phyloP scores from a whole-genome alignment of 2,329 filamentous ascomycete genomes.

The Colletotrichum sublineola region DNA sequence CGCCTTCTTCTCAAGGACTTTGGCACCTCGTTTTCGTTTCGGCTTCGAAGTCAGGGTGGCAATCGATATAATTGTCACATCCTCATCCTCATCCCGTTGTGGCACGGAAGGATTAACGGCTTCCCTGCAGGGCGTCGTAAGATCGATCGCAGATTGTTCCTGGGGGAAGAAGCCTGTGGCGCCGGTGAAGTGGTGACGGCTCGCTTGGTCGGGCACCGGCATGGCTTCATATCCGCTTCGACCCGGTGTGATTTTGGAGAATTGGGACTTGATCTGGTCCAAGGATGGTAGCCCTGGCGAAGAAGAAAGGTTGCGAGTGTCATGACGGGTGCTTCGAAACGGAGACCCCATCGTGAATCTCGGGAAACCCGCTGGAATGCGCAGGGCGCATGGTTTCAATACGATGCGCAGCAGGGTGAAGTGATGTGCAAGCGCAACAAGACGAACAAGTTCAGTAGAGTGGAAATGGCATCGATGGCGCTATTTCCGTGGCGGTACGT shows the following conservation, averaged over 20 bases:
- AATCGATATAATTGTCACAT: constrained; percentile 31
- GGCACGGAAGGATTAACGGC: constrained; percentile 14
- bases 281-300: constrained; percentile 70
- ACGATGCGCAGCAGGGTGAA: constrained; percentile 49
- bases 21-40: constrained; percentile 36
- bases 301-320: constrained; percentile 56
- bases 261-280: constrained; percentile 60
- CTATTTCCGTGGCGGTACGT: not conserved
- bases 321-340: constrained; percentile 48
- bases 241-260: constrained; percentile 16
- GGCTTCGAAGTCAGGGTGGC: constrained; percentile 29
- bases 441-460: not conserved
- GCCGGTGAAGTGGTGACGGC: not conserved
- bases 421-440: not conserved
- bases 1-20: constrained; percentile 40
- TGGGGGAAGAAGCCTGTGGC: constrained; percentile 29
- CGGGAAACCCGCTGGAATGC: constrained; percentile 55
- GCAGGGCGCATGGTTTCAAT: constrained; percentile 61
- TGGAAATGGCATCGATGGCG: not conserved
- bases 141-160: constrained; percentile 35
- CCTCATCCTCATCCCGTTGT: constrained; percentile 35
- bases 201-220: constrained; percentile 8
- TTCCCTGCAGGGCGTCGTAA: constrained; percentile 36
- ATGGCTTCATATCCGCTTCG: constrained; percentile 17
- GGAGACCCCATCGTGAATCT: constrained; percentile 51